phyloP scores from a whole-genome alignment of 305 asterid species.

The Fraxinus sp. region DNA sequence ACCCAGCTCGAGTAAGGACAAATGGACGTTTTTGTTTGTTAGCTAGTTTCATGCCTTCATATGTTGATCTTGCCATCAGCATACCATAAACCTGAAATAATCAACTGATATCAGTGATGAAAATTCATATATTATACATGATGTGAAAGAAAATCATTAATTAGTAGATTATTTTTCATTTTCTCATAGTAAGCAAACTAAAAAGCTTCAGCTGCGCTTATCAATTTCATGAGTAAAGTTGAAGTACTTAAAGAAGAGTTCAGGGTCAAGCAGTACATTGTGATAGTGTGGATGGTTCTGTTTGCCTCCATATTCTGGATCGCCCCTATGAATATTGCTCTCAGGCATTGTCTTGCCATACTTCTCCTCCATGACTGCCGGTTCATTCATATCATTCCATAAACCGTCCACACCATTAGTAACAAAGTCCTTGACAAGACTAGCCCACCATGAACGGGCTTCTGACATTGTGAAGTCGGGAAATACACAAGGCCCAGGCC shows the following conservation, averaged over 20 bases:
- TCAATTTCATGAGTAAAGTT: not conserved
- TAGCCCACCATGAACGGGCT: slow-evolving; percentile 91
- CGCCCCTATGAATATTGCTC: slow-evolving; percentile 84
- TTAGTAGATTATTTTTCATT: not conserved
- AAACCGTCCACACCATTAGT: slow-evolving; percentile 89
- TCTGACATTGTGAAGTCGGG: slow-evolving; percentile 79
- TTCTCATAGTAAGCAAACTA: not conserved
- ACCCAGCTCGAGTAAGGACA: slow-evolving; percentile 96
- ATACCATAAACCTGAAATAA: slow-evolving; percentile 76
- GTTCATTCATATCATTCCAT: slow-evolving; percentile 99
- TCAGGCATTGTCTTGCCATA: slow-evolving; percentile 86
- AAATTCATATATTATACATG: slow-evolving; percentile 6
- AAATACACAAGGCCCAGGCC: slow-evolving; percentile 99
- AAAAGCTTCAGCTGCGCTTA: not conserved
- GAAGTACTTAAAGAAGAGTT: slow-evolving; percentile 7
- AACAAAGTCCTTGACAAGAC: slow-evolving; percentile 71
- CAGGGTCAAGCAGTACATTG: slow-evolving; percentile 51
- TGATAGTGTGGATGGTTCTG: slow-evolving; percentile 88
- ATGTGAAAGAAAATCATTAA: not conserved
- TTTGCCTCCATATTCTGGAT: slow-evolving; percentile 77
- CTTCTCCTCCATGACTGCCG: slow-evolving; percentile 84
- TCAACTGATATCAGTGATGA: not conserved
- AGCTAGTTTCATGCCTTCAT: slow-evolving; percentile 85
- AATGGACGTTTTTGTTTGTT: slow-evolving; percentile 73
- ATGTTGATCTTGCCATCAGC: slow-evolving; percentile 97